Evolutionary conservation across 1,139 yeast genomes (phyloP), one percentile per base, ranked within the genome.

Genomic region (Taphrina communis): DNA sequence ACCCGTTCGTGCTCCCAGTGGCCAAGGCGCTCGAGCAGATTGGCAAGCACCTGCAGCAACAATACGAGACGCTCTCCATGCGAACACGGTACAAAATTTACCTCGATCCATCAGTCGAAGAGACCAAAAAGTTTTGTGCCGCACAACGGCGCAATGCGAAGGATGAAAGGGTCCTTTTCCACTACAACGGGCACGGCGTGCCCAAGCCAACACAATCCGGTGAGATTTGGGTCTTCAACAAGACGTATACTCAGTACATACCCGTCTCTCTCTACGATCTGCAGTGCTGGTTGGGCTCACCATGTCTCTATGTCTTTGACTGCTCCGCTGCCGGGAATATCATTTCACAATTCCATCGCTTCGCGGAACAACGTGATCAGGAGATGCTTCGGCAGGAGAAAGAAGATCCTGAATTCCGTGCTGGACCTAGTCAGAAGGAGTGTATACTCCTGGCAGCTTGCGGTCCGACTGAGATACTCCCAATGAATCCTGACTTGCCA

Each of bases 181-280:
- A 95, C 77, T 94, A 95, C 77, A 94, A 94, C 75, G 99, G 99
- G 3, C 99, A 94, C 76, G 99, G 99, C 19, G 99, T 94, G 1
- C 99, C 99, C 0, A 92, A 92, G 73, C 99, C 99, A 0, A 95
- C 99, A 0, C 86, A 92, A 39, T 87, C 93, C 68, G 99, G 99
- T n/a, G 99, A 94, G 76, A 91, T 94, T 31, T 94, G 99, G 99
- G 98, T 95, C 17, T 94, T 94, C 80, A 94, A 94, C 78, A 82
- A 97, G 74, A 97, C 97, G 0, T 95, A 93, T 77, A 94, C 99
- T 0, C 99, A 94, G 79, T 94, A 94, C 77, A 94, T 94, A 71
- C 99, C 99, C 0, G 95, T 94, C 1, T 90, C 97, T 6, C 80
- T 94, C 31, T 92, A 90, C 76, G 99, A 95, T 75, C 81, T 94